These are phyloP conservation scores for Paecilomyces sp. DNA, from an alignment of 2,329 filamentous ascomycete genomes.

Conservation along the genomic window DNA sequence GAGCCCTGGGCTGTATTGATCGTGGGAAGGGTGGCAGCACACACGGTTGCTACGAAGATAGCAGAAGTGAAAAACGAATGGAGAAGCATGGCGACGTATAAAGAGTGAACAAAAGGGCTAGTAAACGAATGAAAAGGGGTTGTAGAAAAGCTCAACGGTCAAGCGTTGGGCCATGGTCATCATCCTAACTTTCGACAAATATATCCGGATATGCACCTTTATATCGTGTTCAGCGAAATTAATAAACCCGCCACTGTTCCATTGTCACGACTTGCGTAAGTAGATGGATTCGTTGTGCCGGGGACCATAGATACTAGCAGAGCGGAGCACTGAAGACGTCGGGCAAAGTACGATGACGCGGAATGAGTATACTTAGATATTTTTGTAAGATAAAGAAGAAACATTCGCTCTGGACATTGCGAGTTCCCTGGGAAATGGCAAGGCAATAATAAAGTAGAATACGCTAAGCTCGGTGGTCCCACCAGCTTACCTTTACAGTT, in stretches of 20 bases:
- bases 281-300: not conserved
- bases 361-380: not conserved
- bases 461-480: not conserved
- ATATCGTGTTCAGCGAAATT: not conserved
- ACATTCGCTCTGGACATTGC: not conserved
- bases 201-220: not conserved
- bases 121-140: not conserved
- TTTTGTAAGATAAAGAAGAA: not conserved
- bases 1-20: slow-evolving; percentile 11
- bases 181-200: not conserved
- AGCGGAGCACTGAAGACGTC: not conserved
- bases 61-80: not conserved
- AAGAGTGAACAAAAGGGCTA: not conserved
- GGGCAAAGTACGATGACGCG: not conserved
- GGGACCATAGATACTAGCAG: not conserved
- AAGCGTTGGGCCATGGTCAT: not conserved
- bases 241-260: not conserved
- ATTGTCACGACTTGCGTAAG: not conserved
- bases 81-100: not conserved
- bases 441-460: not conserved
- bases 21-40: not conserved
- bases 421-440: not conserved
- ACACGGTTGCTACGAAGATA: not conserved
- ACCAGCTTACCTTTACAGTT: not conserved
- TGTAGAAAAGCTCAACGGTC: not conserved